phyloP scores from a whole-genome alignment of 129 eudicot genomes.

The Pulicaria dysenterica region DNA sequence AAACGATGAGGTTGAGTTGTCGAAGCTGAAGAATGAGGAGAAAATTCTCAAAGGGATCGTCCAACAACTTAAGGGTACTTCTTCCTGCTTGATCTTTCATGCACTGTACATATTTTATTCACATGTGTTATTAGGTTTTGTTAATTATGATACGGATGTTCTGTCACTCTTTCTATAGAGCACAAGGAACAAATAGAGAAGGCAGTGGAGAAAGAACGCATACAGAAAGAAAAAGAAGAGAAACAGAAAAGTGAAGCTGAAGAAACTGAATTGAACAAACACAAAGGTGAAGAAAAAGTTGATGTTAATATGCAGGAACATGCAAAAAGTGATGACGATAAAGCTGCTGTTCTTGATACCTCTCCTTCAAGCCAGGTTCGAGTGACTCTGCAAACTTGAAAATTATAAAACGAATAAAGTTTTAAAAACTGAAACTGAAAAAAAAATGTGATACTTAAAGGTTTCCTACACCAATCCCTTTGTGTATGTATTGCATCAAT shows the following conservation, averaged over 20 bases:
- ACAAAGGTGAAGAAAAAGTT: constrained; percentile 36
- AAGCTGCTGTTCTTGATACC: constrained; percentile 43
- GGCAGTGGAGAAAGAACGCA: constrained; percentile 87
- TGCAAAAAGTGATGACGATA: constrained; percentile 37
- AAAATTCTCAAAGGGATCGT: constrained; percentile 77
- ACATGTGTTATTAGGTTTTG: constrained; percentile 2
- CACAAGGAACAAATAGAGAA: constrained; percentile 87
- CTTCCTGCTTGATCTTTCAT: constrained; percentile 7
- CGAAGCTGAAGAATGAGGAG: constrained; percentile 73
- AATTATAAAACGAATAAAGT: neutral
- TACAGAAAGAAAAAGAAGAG: constrained; percentile 88
- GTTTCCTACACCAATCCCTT: neutral
- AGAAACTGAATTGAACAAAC: constrained; percentile 48
- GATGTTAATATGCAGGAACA: constrained; percentile 38
- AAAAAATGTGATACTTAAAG: constrained; percentile 16
- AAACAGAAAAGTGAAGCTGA: constrained; percentile 71
- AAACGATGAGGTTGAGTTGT: constrained; percentile 75
- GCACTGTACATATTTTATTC: constrained; percentile 10
- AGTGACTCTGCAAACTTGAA: constrained; percentile 14
- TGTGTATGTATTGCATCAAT: constrained; percentile 18
- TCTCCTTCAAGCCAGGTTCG: constrained; percentile 56
- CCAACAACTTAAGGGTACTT: constrained; percentile 78
- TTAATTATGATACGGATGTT: constrained; percentile 24
- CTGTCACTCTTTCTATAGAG: constrained; percentile 47
- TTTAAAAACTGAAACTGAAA: neutral